These are phyloP conservation scores for Geranomyces michiganensis DNA, from an alignment of 192 early-diverging fungal species.

Conservation along the genomic window DNA sequence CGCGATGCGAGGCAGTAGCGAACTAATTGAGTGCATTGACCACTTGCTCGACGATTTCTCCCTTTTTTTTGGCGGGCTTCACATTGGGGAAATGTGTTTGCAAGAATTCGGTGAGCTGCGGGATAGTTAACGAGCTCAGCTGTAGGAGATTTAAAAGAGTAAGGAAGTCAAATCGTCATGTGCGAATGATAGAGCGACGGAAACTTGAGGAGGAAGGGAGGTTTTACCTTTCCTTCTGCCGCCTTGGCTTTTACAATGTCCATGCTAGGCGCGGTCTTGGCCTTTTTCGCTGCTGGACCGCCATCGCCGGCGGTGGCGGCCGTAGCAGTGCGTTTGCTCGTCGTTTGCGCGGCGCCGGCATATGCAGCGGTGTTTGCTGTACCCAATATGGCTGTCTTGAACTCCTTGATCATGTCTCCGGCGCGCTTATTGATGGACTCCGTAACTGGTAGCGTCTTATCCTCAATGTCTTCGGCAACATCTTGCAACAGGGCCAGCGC, in stretches of 20 bases:
- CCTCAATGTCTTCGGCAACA: constrained; percentile 40
- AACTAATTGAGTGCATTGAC: no score
- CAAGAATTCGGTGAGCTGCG: constrained; percentile 48
- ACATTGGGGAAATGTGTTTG: constrained; percentile 7
- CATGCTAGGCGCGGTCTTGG: not conserved
- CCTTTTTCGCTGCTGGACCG: not conserved
- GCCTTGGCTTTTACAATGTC: constrained; percentile 9
- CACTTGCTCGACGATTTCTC: constrained; percentile 47
- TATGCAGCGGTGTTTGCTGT: not conserved
- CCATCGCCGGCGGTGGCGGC: not conserved
- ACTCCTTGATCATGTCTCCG: constrained; percentile 20
- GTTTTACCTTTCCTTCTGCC: constrained; percentile 33
- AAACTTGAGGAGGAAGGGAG: not conserved
- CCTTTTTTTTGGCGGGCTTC: constrained; percentile 42
- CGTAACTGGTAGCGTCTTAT: constrained; percentile 35
- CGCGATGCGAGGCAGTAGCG: no score
- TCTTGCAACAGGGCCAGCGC: constrained; percentile 47
- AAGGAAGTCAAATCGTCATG: not conserved
- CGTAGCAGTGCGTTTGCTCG: constrained; percentile 18
- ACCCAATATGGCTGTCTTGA: constrained; percentile 11
- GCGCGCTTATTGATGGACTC: constrained; percentile 24
- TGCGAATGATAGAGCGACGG: no score
- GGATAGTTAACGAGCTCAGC: constrained; percentile 41
- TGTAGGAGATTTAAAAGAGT: constrained; percentile 5
- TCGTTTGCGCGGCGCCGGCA: not conserved